phyloP scores from a whole-genome alignment of 371 early-diverging fungal species.

The Coemansia sp. region DNA sequence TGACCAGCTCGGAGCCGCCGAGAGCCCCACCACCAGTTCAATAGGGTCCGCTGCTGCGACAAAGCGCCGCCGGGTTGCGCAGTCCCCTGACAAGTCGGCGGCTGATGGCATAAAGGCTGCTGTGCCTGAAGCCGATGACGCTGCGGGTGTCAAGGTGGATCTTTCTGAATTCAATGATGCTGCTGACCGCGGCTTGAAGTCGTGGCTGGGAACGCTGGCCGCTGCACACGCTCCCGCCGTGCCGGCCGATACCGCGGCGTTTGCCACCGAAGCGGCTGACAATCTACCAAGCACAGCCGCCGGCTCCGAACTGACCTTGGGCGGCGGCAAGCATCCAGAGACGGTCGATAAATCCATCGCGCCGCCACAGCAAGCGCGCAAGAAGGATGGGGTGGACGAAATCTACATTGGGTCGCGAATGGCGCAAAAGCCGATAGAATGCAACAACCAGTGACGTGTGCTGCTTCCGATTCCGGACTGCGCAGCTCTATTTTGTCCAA shows the following conservation, averaged over 20 bases:
- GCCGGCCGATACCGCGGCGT: background rate
- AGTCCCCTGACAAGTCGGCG: background rate
- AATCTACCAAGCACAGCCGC: background rate
- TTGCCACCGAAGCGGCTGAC: background rate
- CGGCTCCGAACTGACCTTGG: background rate
- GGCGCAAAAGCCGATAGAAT: constrained; percentile 36
- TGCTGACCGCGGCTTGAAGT: constrained; percentile 34
- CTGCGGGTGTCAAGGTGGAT: background rate
- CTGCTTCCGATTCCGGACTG: background rate
- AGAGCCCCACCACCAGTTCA: background rate
- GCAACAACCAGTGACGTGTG: constrained; percentile 29
- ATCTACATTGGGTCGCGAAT: constrained; percentile 25
- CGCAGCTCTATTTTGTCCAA: too few relatives aligned
- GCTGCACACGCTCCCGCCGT: constrained; percentile 10
- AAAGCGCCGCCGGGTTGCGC: constrained; percentile 4
- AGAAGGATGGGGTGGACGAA: constrained; percentile 13
- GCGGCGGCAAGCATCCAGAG: background rate
- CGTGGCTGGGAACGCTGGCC: constrained; percentile 33
- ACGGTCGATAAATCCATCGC: background rate
- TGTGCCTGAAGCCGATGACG: background rate
- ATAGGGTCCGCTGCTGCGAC: background rate
- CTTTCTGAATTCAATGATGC: constrained; percentile 17
- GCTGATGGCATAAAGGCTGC: background rate
- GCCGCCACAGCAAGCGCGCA: background rate
- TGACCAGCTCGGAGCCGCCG: background rate